Conservation (phyloP, 2,329 filamentous ascomycete genomes). For the Xylaria sp. region DNA sequence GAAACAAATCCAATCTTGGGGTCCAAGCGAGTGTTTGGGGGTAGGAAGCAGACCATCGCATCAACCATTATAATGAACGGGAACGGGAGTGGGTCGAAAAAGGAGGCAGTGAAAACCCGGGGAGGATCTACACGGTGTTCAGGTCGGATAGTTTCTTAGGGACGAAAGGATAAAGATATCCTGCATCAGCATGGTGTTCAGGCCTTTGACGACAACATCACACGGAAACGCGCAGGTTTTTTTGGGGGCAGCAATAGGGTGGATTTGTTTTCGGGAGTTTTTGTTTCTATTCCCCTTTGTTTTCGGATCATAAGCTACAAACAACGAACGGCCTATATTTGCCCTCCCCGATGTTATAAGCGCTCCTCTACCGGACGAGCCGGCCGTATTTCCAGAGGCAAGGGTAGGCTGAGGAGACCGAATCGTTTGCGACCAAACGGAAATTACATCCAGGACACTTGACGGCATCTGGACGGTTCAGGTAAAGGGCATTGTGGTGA, state of each 20-base stretch:
- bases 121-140: slow-evolving; percentile 47
- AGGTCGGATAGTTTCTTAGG: slow-evolving; percentile 48
- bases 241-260: slow-evolving; percentile 31
- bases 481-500: slow-evolving; percentile 43
- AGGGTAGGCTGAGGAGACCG: slow-evolving; percentile 11
- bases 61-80: slow-evolving; percentile 19
- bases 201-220: slow-evolving; percentile 48
- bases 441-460: slow-evolving; percentile 37
- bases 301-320: slow-evolving; percentile 30
- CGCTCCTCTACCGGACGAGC: slow-evolving; percentile 2
- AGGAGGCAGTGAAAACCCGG: slow-evolving; percentile 20
- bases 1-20: slow-evolving; percentile 81
- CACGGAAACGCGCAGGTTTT: slow-evolving; percentile 45
- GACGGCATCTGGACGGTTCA: slow-evolving; percentile 42
- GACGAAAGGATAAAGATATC: slow-evolving; percentile 47
- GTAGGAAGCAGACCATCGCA: slow-evolving; percentile 56
- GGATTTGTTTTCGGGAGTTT: slow-evolving; percentile 38
- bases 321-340: slow-evolving; percentile 23
- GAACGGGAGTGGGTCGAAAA: slow-evolving; percentile 17
- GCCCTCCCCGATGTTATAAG: slow-evolving; percentile 23
- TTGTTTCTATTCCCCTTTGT: slow-evolving; percentile 31
- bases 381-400: slow-evolving; percentile 13
- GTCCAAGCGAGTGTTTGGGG: slow-evolving; percentile 96
- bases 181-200: slow-evolving; percentile 54
- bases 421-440: slow-evolving; percentile 31